A percentile compares a stretch with the other conserved stretches of the same genome.
Conservation (phyloP, 2,329 filamentous ascomycete genomes). For the Alternaria solani region DNA sequence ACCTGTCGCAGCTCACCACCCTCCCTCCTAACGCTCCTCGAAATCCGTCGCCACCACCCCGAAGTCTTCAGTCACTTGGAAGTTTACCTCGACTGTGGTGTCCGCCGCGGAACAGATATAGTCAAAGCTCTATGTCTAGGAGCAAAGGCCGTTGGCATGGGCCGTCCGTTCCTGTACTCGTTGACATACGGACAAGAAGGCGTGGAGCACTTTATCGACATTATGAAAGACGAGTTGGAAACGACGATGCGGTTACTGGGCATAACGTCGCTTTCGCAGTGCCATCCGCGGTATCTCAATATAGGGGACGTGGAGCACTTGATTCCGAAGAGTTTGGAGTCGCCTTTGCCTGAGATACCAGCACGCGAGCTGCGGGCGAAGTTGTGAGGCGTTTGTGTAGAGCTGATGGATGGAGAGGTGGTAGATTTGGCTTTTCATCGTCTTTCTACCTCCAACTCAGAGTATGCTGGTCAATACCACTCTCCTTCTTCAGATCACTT, state of each 20-base stretch:
- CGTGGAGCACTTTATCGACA: slow-evolving; percentile 47
- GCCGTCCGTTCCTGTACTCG: slow-evolving; percentile 67
- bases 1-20: not conserved
- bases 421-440: not conserved
- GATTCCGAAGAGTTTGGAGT: slow-evolving; percentile 8
- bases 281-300: slow-evolving; percentile 66
- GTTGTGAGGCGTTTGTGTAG: not conserved
- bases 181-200: slow-evolving; percentile 67
- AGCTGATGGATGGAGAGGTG: not conserved
- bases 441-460: not conserved
- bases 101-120: slow-evolving; percentile 71
- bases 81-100: slow-evolving; percentile 70
- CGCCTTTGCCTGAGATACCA: not conserved
- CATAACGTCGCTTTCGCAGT: slow-evolving; percentile 64
- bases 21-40: slow-evolving; percentile 66
- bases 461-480: not conserved
- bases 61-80: slow-evolving; percentile 67
- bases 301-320: slow-evolving; percentile 38
- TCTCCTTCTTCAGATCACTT: slow-evolving; percentile 1
- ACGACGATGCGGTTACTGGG: slow-evolving; percentile 67
- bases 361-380: not conserved
- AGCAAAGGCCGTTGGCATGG: slow-evolving; percentile 68
- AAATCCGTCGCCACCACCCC: slow-evolving; percentile 69
- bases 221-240: slow-evolving; percentile 31
- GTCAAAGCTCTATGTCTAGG: slow-evolving; percentile 55